Evolutionary conservation across 2,329 filamentous ascomycete species (phyloP), one percentile per base, ranked within the genome.

Genomic region (Trichophyton simii): DNA sequence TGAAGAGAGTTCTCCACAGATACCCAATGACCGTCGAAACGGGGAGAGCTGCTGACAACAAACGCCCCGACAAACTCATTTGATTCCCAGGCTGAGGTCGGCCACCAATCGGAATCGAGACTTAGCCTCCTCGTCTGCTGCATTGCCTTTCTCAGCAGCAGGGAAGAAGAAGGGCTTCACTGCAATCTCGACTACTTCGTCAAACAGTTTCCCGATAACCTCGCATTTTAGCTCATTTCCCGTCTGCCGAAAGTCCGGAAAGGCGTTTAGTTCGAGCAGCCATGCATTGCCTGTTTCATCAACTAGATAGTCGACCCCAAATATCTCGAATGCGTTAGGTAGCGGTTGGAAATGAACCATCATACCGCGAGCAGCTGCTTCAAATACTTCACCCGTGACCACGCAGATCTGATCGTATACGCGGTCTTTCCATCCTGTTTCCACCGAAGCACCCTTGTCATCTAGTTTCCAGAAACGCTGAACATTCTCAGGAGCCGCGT

Each of bases 241-340:
- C 15, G 91, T 96, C 82, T 97, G 92, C 70, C 83, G 85, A 71
- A 97, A 97, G 76, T 99, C 94, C 8, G 94, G 94, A 75, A 95
- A 99, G 0, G 92, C 89, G 77, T 99, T 99, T 36, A 95, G 83
- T 77, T 99, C 94, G 61, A 99, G 77, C 69, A 99, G 72, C 84
- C 86, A 96, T 2, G 84, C 82, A 2, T 69, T 79, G 0, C 84
- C 86, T 7, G 72, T 68, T 0, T 71, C 79, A 68, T 91, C 89
- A 8, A 96, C 85, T 68, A 99, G 73, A 71, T 94, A 99, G 72
- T 99, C 94, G 48, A 97, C 74, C 0, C 94, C 94, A 72, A 88
- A 99, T 6, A 95, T 78, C 77, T 99, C 94, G 71, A 97, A 97
- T 0, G 87, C 89, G 72, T 95, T 92, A 0, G 86, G 85, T 57